Conservation (phyloP, 495 filamentous ascomycete species). For the Penicillium ochrochloron region DNA sequence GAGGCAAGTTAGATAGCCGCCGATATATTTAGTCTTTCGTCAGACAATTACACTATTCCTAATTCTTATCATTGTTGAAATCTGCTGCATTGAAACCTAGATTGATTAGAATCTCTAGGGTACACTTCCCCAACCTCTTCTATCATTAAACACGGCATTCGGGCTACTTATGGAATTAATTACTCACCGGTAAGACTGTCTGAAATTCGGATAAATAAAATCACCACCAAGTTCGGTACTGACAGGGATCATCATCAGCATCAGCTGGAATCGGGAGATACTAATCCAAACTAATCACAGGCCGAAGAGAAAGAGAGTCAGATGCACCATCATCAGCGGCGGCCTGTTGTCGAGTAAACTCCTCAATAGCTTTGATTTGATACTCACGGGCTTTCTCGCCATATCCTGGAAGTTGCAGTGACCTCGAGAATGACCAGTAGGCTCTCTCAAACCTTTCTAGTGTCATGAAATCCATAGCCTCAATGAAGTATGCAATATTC, state of each 20-base stretch:
- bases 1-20: background rate
- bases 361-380: constrained; percentile 20
- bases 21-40: background rate
- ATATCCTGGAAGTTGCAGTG: constrained; percentile 25
- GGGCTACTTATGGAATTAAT: background rate
- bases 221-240: constrained; percentile 1
- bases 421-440: constrained; percentile 20
- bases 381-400: constrained; percentile 18
- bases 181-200: background rate
- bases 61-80: too few relatives aligned
- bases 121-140: background rate
- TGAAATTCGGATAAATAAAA: background rate
- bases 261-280: background rate
- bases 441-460: constrained; percentile 20
- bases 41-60: too few relatives aligned
- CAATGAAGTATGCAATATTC: constrained; percentile 25
- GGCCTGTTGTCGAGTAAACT: constrained; percentile 14
- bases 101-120: too few relatives aligned
- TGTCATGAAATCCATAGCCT: constrained; percentile 24
- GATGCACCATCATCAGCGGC: constrained; percentile 9
- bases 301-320: constrained; percentile 11
- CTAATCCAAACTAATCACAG: constrained; percentile 8
- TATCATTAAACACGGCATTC: background rate
- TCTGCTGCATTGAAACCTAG: too few relatives aligned
- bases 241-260: background rate